Conservation (phyloP, 768 basidiomycete species). For the Amanita muscaria region DNA sequence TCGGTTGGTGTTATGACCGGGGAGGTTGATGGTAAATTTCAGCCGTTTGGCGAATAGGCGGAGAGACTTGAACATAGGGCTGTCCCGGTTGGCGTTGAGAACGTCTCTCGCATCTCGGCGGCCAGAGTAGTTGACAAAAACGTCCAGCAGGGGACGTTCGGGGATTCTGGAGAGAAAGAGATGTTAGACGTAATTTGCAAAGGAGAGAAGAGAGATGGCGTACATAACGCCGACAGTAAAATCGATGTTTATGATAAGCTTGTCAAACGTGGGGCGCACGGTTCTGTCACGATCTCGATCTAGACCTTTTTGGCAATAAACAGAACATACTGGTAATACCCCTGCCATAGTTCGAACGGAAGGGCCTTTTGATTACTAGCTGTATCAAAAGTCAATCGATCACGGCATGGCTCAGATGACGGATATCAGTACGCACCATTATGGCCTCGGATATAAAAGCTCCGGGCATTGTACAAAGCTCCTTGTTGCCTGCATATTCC, state of each 20-base stretch:
- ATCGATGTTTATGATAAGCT: conserved; percentile 2
- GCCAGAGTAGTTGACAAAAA: too few relatives aligned
- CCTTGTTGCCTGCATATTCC: background rate
- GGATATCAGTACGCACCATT: background rate
- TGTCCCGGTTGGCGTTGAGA: too few relatives aligned
- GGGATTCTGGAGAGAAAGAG: too few relatives aligned
- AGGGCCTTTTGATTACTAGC: background rate
- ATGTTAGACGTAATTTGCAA: too few relatives aligned
- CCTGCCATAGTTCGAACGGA: conserved; percentile 3
- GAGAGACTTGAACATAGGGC: background rate
- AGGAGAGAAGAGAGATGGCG: background rate
- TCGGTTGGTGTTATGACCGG: background rate
- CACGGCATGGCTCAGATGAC: background rate
- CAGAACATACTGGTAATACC: conserved; percentile 2
- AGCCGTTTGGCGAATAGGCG: background rate
- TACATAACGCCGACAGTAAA: background rate
- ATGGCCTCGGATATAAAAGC: conserved; percentile 1
- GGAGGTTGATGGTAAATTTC: conserved; percentile 3
- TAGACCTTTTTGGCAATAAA: background rate
- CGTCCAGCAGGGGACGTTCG: too few relatives aligned
- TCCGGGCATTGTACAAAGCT: conserved; percentile 3
- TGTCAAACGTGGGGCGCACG: conserved; percentile 6
- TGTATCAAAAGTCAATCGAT: too few relatives aligned
- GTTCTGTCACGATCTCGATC: too few relatives aligned
- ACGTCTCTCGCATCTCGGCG: too few relatives aligned